A percentile compares a stretch with the other conserved stretches of the same genome.
phyloP scores from a whole-genome alignment of 2,329 filamentous ascomycete genomes.

The Sporothrix curviconia region DNA sequence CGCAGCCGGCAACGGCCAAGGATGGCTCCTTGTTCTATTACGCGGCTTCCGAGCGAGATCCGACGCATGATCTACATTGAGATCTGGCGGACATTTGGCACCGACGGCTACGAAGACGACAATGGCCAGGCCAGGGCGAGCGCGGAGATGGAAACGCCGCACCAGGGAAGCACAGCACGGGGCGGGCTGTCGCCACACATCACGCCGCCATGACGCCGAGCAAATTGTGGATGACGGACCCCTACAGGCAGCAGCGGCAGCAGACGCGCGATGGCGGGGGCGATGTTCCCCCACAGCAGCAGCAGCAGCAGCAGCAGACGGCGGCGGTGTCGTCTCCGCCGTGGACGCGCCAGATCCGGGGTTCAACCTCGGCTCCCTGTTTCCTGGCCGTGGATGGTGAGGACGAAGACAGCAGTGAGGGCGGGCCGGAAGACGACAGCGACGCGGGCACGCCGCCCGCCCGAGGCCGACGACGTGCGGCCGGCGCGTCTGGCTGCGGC shows the following conservation, averaged over 20 bases:
- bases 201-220: not conserved
- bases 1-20: conserved; percentile 37
- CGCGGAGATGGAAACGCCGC: not conserved
- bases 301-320: no score
- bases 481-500: not conserved
- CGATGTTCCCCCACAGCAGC: not conserved
- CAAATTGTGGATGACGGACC: not conserved
- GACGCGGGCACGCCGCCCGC: not conserved
- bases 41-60: conserved; percentile 25
- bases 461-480: not conserved
- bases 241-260: no score
- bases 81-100: conserved; percentile 21
- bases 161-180: no score
- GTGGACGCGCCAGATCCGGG: not conserved
- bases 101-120: not conserved
- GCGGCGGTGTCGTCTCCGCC: not conserved
- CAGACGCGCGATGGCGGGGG: not conserved
- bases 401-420: no score
- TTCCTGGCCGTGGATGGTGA: not conserved
- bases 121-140: not conserved
- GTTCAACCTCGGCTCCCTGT: not conserved
- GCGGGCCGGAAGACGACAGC: not conserved
- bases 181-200: conserved; percentile 6
- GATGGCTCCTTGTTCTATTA: conserved; percentile 29
- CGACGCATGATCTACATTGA: conserved; percentile 28